Conservation (phyloP, 192 early-diverging fungal species). For the Cladochytrium replicatum region DNA sequence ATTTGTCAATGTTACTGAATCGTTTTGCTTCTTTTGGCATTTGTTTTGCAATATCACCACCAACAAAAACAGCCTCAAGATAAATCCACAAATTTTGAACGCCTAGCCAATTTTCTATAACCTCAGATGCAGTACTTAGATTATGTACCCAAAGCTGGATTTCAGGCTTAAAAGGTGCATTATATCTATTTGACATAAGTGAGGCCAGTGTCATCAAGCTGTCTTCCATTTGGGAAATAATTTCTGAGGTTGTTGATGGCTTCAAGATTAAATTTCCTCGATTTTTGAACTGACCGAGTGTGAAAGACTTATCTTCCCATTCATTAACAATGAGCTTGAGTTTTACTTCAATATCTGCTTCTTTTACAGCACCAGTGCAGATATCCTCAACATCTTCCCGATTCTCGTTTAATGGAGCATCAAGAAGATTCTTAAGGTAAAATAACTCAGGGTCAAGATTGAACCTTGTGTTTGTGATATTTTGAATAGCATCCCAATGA, state of each 20-base stretch:
- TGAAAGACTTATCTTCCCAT: slow-evolving; percentile 54
- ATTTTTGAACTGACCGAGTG: slow-evolving; percentile 46
- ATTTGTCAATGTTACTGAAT: slow-evolving; percentile 57
- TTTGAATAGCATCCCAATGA: slow-evolving; percentile 49
- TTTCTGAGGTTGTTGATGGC: slow-evolving; percentile 47
- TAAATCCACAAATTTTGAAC: slow-evolving; percentile 63
- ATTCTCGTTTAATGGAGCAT: slow-evolving; percentile 44
- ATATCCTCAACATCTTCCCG: slow-evolving; percentile 58
- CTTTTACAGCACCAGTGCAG: slow-evolving; percentile 51
- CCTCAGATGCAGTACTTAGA: slow-evolving; percentile 52
- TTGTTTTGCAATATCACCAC: slow-evolving; percentile 59
- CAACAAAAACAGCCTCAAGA: slow-evolving; percentile 56
- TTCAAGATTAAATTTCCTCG: slow-evolving; percentile 52
- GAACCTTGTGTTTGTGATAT: slow-evolving; percentile 41
- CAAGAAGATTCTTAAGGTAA: slow-evolving; percentile 47
- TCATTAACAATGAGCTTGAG: slow-evolving; percentile 43
- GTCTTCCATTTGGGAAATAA: slow-evolving; percentile 57
- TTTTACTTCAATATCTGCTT: slow-evolving; percentile 56
- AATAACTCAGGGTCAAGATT: slow-evolving; percentile 55
- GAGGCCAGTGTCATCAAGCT: slow-evolving; percentile 51
- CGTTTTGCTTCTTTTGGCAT: slow-evolving; percentile 61
- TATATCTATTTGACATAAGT: slow-evolving; percentile 52
- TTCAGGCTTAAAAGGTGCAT: slow-evolving; percentile 50
- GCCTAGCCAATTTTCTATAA: slow-evolving; percentile 56
- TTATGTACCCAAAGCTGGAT: slow-evolving; percentile 60